phyloP scores from a whole-genome alignment of 78 protist genomes.

The Dictyostelium citrinum region DNA sequence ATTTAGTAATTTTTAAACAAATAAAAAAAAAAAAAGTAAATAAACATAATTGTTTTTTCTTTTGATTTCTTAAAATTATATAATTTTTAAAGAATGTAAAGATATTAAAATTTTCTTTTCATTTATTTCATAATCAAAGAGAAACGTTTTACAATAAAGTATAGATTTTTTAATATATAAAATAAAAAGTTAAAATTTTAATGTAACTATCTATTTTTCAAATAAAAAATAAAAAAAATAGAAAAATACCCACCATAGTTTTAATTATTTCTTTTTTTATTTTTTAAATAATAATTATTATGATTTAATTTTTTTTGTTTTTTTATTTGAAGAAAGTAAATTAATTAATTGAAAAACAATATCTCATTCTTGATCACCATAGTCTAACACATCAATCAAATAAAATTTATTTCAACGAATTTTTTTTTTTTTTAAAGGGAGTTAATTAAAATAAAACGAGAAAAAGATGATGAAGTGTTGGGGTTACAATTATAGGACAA shows the following conservation, averaged over 20 bases:
- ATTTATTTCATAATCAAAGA: too few species aligned
- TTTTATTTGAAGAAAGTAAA: not conserved
- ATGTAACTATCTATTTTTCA: not conserved
- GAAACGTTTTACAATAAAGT: too few species aligned
- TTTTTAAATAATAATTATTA: too few species aligned
- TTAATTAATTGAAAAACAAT: not conserved
- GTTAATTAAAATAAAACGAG: not conserved
- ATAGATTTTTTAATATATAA: too few species aligned
- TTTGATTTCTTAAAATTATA: too few species aligned
- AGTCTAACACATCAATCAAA: not conserved
- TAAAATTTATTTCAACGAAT: not conserved
- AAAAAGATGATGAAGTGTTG: not conserved
- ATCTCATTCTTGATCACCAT: not conserved
- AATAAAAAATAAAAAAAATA: not conserved
- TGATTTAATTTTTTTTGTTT: not conserved
- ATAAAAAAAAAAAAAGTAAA: too few species aligned
- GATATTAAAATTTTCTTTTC: too few species aligned
- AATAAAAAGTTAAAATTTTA: not conserved
- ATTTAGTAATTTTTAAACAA: too few species aligned
- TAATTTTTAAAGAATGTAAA: too few species aligned
- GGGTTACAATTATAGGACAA: not conserved
- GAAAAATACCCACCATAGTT: too few species aligned
- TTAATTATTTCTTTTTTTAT: too few species aligned
- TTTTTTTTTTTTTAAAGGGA: not conserved
- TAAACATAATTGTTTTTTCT: too few species aligned